Evolutionary conservation across 371 early-diverging fungal genomes (phyloP), one percentile per base, ranked within the genome.

Genomic region (Zopfochytrium polystomum): DNA sequence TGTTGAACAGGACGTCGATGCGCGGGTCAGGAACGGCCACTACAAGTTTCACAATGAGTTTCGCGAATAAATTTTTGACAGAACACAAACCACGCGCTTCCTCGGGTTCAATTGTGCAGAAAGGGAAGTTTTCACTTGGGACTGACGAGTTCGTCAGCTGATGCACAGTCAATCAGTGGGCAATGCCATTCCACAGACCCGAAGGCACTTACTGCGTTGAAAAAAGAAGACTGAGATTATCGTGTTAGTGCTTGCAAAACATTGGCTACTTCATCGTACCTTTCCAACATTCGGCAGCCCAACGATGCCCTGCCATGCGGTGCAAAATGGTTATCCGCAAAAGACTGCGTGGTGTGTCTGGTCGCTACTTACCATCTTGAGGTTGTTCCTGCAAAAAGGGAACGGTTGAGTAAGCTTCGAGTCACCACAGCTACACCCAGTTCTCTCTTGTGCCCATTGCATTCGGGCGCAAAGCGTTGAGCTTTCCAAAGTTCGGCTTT

Each of bases 221-320:
- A 99, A 70, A 98, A 90, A 49, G 58, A 58, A 4, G 58, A 60
- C 42, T 42, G 44, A 33, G 7, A 23, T 13, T 52, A 13, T n/a
- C n/a, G n/a, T n/a, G n/a, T n/a, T n/a, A n/a, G n/a, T n/a, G n/a
- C n/a, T n/a, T n/a, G n/a, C n/a, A n/a, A n/a, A n/a, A n/a, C n/a
- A n/a, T 55, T 55, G 38, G 38, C 65, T 27, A 68, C 59, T 18
- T 93, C 85, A n/a, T 88, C 95, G 30, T 88, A 76, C 48, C 80
- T 99, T 99, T 59, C 92, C 99, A 44, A 97, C 93, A 73, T 99
- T 99, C 67, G 99, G 99, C 62, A 99, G 83, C 35, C 99, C 99
- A 13, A 99, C 97, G 44, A 98, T 82, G 18, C 91, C 98, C 69
- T 55, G 30, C 23, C n/a, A n/a, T n/a, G n/a, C n/a, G n/a, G n/a